A percentile compares a stretch with the other conserved stretches of the same genome.
phyloP scores from a whole-genome alignment of 768 basidiomycete species.

The Trametes coccinea region DNA sequence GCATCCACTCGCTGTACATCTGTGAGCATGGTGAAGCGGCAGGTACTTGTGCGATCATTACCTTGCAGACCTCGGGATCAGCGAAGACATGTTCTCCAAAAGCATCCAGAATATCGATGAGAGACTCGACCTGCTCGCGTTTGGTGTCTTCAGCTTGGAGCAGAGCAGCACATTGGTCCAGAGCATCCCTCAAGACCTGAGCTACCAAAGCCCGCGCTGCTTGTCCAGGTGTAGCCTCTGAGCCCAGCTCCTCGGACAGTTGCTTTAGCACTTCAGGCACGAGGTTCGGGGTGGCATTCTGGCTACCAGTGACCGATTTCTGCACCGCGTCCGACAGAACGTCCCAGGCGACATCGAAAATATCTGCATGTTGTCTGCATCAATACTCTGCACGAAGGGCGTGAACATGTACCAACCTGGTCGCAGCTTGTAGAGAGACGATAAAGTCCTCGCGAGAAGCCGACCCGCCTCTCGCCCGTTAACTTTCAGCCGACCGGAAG shows the following conservation, averaged over 20 bases:
- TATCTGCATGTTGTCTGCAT: slow-evolving; percentile 30
- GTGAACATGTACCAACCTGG: slow-evolving; percentile 26
- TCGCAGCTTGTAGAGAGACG: slow-evolving; percentile 27
- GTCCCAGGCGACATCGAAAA: slow-evolving; percentile 55
- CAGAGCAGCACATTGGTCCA: slow-evolving; percentile 35
- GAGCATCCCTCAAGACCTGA: slow-evolving; percentile 37
- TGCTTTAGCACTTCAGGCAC: slow-evolving; percentile 49
- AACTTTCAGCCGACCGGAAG: slow-evolving; percentile 45
- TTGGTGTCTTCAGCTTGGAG: slow-evolving; percentile 26
- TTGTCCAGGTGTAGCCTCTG: slow-evolving; percentile 28
- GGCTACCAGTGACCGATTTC: slow-evolving; percentile 2
- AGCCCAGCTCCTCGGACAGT: slow-evolving; percentile 43
- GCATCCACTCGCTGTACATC: slow-evolving; percentile 46
- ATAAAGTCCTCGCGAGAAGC: slow-evolving; percentile 45
- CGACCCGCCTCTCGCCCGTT: slow-evolving; percentile 45
- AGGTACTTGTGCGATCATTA: slow-evolving; percentile 30
- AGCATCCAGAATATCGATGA: slow-evolving; percentile 48
- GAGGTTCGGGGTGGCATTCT: slow-evolving; percentile 32
- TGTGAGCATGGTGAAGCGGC: not conserved
- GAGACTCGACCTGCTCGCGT: slow-evolving; percentile 24
- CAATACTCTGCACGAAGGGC: too few species aligned
- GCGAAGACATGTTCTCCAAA: slow-evolving; percentile 55
- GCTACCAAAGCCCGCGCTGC: slow-evolving; percentile 34
- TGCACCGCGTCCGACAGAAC: slow-evolving; percentile 38
- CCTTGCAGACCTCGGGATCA: slow-evolving; percentile 44